Evolutionary conservation across 345 rosid genomes (phyloP).

Genomic region (Erodium maritimum): DNA sequence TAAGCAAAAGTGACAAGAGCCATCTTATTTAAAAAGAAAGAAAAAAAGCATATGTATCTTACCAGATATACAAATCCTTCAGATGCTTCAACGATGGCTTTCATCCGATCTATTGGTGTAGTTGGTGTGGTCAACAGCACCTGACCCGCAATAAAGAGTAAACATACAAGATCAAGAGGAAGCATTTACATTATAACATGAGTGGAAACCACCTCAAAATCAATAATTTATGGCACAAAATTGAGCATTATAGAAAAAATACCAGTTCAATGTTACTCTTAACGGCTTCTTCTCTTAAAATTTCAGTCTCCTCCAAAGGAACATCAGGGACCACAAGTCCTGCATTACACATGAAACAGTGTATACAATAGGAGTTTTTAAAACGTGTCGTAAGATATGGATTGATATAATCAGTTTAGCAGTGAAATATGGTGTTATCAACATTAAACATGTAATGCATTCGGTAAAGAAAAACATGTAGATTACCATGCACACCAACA

Average conservation of each 20-base stretch:
- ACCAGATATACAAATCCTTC: constrained; percentile 88
- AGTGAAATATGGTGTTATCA: too few relatives aligned
- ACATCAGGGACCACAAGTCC: constrained; percentile 97
- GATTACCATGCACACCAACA: constrained; percentile 59
- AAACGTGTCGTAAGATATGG: too few relatives aligned
- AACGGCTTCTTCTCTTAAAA: constrained; percentile 56
- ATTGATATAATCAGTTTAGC: too few relatives aligned
- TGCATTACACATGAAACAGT: constrained; percentile 5
- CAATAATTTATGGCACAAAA: too few relatives aligned
- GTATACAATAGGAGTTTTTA: too few relatives aligned
- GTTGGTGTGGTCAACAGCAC: constrained; percentile 83
- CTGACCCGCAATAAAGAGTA: constrained; percentile 20
- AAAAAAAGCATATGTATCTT: constrained; percentile 22
- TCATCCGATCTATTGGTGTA: constrained; percentile 64
- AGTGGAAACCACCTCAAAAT: too few relatives aligned
- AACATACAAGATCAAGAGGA: neutral
- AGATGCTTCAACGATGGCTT: constrained; percentile 68
- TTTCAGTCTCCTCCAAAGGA: constrained; percentile 84
- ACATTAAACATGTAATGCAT: too few relatives aligned
- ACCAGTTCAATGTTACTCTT: constrained; percentile 72
- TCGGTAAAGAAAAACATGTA: neutral
- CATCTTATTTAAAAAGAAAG: too few relatives aligned
- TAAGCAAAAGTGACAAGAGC: too few relatives aligned
- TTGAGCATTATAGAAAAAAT: constrained; percentile 2
- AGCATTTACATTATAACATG: too few relatives aligned